Percentiles rank a stretch among this genome's conserved stretches.
Conservation (phyloP, 2,329 filamentous ascomycete genomes). For the Beauveria asiatica region DNA sequence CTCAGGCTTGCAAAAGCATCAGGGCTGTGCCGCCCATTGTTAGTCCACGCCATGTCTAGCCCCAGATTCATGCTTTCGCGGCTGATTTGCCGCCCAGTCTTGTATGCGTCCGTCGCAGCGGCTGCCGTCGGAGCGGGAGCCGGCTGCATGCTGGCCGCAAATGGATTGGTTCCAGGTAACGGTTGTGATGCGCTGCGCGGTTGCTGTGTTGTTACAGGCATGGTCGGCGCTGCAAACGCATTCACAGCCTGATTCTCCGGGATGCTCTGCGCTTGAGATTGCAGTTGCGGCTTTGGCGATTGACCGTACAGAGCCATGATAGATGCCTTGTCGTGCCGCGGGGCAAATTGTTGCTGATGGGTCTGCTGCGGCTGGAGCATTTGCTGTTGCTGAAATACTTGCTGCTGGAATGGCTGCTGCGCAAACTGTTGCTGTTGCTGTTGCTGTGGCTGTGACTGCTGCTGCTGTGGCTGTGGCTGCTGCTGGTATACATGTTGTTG, state of each 20-base stretch:
- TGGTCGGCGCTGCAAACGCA: slow-evolving; percentile 15
- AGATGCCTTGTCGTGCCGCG: slow-evolving; percentile 58
- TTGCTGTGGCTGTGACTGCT: slow-evolving; percentile 9
- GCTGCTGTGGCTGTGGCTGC: slow-evolving; percentile 16
- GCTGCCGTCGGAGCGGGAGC: slow-evolving; percentile 17
- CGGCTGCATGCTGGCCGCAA: slow-evolving; percentile 29
- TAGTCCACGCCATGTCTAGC: slow-evolving; percentile 55
- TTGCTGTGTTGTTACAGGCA: slow-evolving; percentile 17
- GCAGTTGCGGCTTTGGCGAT: slow-evolving; percentile 32
- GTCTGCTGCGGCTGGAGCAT: slow-evolving; percentile 14
- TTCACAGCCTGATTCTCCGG: slow-evolving; percentile 21
- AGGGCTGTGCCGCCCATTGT: slow-evolving; percentile 67
- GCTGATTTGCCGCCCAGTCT: slow-evolving; percentile 34
- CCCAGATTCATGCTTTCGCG: slow-evolving; percentile 64
- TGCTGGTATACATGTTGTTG: slow-evolving; percentile 17
- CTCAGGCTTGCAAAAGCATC: slow-evolving; percentile 73
- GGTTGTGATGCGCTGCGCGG: slow-evolving; percentile 25
- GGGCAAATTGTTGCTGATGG: slow-evolving; percentile 32
- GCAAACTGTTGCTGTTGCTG: slow-evolving; percentile 18
- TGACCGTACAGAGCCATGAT: slow-evolving; percentile 70
- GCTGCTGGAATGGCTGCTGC: slow-evolving; percentile 18
- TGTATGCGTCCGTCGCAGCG: slow-evolving; percentile 34
- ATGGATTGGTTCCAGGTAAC: slow-evolving; percentile 46
- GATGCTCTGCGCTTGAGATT: slow-evolving; percentile 20
- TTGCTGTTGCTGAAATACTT: slow-evolving; percentile 9